Evolutionary conservation across 2,329 filamentous ascomycete genomes (phyloP).

Genomic region (Pyricularia grisea): DNA sequence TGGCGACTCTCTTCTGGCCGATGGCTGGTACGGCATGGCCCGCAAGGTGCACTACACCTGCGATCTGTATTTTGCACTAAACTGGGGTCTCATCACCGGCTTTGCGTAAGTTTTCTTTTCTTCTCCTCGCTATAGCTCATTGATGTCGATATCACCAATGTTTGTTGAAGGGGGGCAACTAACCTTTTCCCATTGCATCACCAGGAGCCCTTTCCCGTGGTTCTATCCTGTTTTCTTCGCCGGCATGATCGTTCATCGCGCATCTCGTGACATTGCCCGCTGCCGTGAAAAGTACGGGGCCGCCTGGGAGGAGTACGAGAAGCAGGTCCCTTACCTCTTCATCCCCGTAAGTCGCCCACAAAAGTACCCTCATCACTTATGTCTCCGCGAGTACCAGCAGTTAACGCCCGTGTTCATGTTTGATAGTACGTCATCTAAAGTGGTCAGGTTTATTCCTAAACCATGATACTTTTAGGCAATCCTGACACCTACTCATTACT

Average conservation of each 20-base stretch:
- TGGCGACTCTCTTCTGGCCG: constrained; percentile 62
- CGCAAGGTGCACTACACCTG: constrained; percentile 75
- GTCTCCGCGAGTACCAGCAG: no score
- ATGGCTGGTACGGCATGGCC: constrained; percentile 70
- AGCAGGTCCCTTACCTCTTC: constrained; percentile 17
- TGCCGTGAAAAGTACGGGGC: constrained; percentile 67
- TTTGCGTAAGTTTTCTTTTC: constrained; percentile 35
- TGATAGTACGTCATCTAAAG: constrained; percentile 7
- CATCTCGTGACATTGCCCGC: constrained; percentile 64
- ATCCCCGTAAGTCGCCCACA: constrained; percentile 33
- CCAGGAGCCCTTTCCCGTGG: constrained; percentile 70
- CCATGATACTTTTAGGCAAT: neutral
- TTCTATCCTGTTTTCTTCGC: constrained; percentile 82
- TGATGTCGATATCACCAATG: neutral
- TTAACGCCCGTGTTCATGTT: neutral
- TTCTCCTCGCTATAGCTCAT: constrained; percentile 8
- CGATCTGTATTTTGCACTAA: constrained; percentile 67
- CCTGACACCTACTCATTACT: neutral
- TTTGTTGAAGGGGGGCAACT: neutral
- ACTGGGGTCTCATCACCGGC: constrained; percentile 74
- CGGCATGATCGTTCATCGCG: constrained; percentile 74
- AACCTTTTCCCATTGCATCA: neutral
- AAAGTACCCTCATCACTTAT: neutral
- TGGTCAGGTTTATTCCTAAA: neutral
- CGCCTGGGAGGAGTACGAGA: constrained; percentile 16